Evolutionary conservation across 306 rosid genomes (phyloP).

Genomic region (Trifolium pratense): DNA sequence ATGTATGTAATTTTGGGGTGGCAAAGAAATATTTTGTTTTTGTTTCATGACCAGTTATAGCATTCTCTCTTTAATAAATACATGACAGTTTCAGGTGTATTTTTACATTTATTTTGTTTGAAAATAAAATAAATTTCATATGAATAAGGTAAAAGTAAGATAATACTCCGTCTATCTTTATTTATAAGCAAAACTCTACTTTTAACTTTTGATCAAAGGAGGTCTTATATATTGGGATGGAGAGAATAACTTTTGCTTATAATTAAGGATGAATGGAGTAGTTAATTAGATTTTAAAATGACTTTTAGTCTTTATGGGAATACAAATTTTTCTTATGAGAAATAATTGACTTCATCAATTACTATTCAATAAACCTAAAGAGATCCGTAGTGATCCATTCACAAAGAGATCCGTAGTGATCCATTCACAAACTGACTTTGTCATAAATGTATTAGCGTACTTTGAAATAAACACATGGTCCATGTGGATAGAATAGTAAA

Average conservation of each 20-base stretch:
- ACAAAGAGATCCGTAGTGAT: too few relatives aligned
- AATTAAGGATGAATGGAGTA: too few relatives aligned
- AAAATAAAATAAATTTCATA: not conserved
- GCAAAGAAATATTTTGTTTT: not conserved
- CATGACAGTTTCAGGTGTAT: not conserved
- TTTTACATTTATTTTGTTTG: not conserved
- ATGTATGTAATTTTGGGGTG: not conserved
- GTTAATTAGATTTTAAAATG: not conserved
- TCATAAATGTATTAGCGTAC: not conserved
- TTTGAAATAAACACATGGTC: not conserved
- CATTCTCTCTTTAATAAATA: not conserved
- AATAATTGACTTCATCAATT: too few relatives aligned
- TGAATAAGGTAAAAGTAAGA: not conserved
- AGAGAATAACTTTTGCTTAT: too few relatives aligned
- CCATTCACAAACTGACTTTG: too few relatives aligned
- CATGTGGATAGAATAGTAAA: not conserved
- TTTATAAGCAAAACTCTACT: too few relatives aligned
- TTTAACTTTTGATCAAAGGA: too few relatives aligned
- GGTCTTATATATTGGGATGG: too few relatives aligned
- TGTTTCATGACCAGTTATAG: slow-evolving; percentile 5
- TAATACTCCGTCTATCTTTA: too few relatives aligned
- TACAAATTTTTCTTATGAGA: too few relatives aligned
- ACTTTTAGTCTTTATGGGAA: not conserved
- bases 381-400: too few relatives aligned
- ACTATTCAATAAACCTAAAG: too few relatives aligned